phyloP scores from a whole-genome alignment of 2,329 filamentous ascomycete species.

The Tolypocladium sp. region DNA sequence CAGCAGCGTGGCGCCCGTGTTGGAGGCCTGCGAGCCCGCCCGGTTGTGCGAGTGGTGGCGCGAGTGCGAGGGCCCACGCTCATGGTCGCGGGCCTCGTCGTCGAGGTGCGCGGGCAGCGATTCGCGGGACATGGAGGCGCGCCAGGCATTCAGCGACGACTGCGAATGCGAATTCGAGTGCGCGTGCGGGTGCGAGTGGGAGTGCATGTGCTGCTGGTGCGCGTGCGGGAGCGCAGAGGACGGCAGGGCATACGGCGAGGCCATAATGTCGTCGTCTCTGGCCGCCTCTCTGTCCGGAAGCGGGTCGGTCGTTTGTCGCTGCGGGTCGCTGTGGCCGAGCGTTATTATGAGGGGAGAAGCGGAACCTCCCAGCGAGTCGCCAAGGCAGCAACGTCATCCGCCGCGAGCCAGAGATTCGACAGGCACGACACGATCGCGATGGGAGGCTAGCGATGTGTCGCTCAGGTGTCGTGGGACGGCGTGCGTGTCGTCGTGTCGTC shows the following conservation, averaged over 20 bases:
- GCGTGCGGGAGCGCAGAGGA: slow-evolving; percentile 39
- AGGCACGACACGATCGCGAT: neutral
- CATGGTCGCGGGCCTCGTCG: slow-evolving; percentile 17
- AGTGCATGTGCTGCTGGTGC: slow-evolving; percentile 32
- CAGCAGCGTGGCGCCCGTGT: slow-evolving; percentile 14
- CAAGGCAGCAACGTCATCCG: neutral
- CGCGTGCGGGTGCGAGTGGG: slow-evolving; percentile 28
- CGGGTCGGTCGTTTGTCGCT: neutral
- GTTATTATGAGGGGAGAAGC: neutral
- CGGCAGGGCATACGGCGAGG: slow-evolving; percentile 45
- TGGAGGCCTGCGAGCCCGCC: slow-evolving; percentile 19
- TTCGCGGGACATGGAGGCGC: slow-evolving; percentile 22
- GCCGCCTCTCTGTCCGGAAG: neutral
- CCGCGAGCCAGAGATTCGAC: neutral
- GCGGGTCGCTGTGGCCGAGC: neutral
- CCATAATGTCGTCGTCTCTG: slow-evolving; percentile 22
- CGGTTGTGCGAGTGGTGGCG: slow-evolving; percentile 19
- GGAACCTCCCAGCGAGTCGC: neutral
- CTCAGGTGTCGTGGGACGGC: neutral
- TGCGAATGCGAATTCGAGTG: slow-evolving; percentile 25
- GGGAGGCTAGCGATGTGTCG: neutral
- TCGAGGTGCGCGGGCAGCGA: slow-evolving; percentile 21
- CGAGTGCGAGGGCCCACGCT: slow-evolving; percentile 15
- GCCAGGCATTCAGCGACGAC: slow-evolving; percentile 29
- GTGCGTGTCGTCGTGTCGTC: neutral